Percentiles rank a stretch among this genome's conserved stretches.
Evolutionary conservation across 805 yeast species (phyloP).

Genomic region (Starmerella floris): DNA sequence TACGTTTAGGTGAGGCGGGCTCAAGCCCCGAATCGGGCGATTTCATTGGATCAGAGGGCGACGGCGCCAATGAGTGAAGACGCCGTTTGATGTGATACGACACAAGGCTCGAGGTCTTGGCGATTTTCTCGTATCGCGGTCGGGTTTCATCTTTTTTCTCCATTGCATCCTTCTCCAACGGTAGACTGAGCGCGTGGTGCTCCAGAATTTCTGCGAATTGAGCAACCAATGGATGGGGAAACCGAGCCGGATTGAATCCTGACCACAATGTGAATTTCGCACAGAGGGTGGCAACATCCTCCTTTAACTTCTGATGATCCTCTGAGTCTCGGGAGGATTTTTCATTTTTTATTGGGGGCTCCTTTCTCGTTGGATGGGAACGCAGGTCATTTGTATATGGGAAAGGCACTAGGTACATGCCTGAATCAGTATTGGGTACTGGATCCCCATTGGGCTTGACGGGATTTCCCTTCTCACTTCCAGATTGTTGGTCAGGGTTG

Average conservation of each 20-base stretch:
- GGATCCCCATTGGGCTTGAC: not conserved
- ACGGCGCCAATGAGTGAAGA: not conserved
- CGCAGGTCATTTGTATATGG: conserved; percentile 73
- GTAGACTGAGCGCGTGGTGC: conserved; percentile 8
- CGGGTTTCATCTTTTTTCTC: conserved; percentile 7
- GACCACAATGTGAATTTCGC: conserved; percentile 33
- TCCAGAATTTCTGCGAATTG: conserved; percentile 54
- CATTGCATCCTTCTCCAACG: conserved; percentile 2
- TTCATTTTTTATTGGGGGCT: not conserved
- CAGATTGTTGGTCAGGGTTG: not conserved
- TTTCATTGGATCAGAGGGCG: not conserved
- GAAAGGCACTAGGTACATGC: conserved; percentile 51
- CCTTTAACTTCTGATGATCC: conserved; percentile 8
- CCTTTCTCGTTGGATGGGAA: conserved; percentile 36
- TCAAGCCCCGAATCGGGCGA: not conserved
- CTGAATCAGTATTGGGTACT: conserved; percentile 31
- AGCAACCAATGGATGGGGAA: conserved; percentile 19
- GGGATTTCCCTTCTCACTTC: not conserved
- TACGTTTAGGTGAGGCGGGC: not conserved
- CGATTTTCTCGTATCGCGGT: conserved; percentile 12
- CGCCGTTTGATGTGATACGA: not conserved
- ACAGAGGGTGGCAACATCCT: conserved; percentile 20
- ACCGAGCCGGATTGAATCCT: conserved; percentile 45
- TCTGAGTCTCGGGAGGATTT: not conserved
- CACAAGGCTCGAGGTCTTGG: not conserved